Evolutionary conservation across 208 protist species (phyloP), one percentile per base, ranked within the genome.

Genomic region (Acanthamoeba rhysodes): DNA sequence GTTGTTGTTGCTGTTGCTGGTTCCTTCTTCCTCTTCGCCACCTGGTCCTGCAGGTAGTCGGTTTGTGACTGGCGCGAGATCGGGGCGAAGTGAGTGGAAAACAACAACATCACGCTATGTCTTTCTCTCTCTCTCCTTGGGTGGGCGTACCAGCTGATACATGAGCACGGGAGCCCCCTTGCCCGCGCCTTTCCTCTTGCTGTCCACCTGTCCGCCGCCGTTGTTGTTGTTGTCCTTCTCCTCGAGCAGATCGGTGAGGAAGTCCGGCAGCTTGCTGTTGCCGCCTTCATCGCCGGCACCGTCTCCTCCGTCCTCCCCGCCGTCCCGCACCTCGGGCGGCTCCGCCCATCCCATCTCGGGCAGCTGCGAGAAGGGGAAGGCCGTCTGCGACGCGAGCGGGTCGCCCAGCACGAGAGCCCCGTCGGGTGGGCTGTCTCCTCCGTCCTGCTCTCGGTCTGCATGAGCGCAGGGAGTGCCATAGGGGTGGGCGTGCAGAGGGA

Each of bases 311-410:
- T 64, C 74, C 41, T 22, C 74, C 0, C 45, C 70, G 20, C 32
- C 76, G 0, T 27, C 76, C 7, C n/a, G 9, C 53, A 12, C 53
- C 14, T 12, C 53, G 53, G 9, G 1, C 16, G 53, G 9, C 53
- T 57, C 14, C 59, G 22, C 14, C 27, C 32, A 78, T 0, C 27
- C 34, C 24, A 88, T 50, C 27, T 88, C 80, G 45, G 80, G 80
- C 24, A 88, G 50, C 53, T 88, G 80, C 27, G 80, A 88, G 34
- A 88, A 88, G 10, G 80, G 80, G n/a, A 88, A 64, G 4, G 80
- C 62, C 27, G 80, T n/a, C 53, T 88, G 80, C 20, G 80, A 88
- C n/a, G 80, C 80, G 12, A 88, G 50, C 27, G 80, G 80, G 48
- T 88, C 80, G 12, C 53, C 80, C 50, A 88, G 50, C 27, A 64